Conservation (phyloP, 805 yeast genomes). For the Kregervanrija delftensis region DNA sequence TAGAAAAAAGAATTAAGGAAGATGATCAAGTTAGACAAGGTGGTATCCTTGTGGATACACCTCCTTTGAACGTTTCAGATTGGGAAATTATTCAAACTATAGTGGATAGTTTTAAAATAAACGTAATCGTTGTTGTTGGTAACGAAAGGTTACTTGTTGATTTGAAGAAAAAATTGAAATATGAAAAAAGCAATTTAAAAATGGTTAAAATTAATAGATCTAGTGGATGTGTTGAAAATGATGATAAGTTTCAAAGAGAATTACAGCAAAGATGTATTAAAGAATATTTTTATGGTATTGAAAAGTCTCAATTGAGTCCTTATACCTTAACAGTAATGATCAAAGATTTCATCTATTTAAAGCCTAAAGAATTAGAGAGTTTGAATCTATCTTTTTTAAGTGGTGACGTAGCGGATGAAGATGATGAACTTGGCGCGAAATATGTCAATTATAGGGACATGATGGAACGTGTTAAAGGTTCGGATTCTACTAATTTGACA, state of each 20-base stretch:
- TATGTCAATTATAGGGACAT: slow-evolving; percentile 11
- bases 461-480: slow-evolving; percentile 20
- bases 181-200: slow-evolving; percentile 24
- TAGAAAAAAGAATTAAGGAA: slow-evolving; percentile 39
- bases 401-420: slow-evolving; percentile 17
- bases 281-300: slow-evolving; percentile 85
- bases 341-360: slow-evolving; percentile 53
- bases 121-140: slow-evolving; percentile 63
- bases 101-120: slow-evolving; percentile 51
- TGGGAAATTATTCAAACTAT: slow-evolving; percentile 46
- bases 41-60: slow-evolving; percentile 72
- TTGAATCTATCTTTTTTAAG: slow-evolving; percentile 16
- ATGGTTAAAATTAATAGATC: slow-evolving; percentile 62
- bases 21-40: slow-evolving; percentile 39
- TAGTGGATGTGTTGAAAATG: slow-evolving; percentile 72
- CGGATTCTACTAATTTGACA: slow-evolving; percentile 52
- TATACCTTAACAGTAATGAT: slow-evolving; percentile 72
- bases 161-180: slow-evolving; percentile 43
- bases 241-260: slow-evolving; percentile 61
- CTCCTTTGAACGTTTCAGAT: slow-evolving; percentile 49
- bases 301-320: slow-evolving; percentile 63
- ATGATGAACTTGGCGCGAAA: slow-evolving; percentile 1
- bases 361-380: slow-evolving; percentile 34
- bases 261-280: slow-evolving; percentile 70
- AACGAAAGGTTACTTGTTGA: slow-evolving; percentile 65